Base-by-base conservation (phyloP, 371 early-diverging fungal genomes). In the Sporodiniella umbellata region DNA sequence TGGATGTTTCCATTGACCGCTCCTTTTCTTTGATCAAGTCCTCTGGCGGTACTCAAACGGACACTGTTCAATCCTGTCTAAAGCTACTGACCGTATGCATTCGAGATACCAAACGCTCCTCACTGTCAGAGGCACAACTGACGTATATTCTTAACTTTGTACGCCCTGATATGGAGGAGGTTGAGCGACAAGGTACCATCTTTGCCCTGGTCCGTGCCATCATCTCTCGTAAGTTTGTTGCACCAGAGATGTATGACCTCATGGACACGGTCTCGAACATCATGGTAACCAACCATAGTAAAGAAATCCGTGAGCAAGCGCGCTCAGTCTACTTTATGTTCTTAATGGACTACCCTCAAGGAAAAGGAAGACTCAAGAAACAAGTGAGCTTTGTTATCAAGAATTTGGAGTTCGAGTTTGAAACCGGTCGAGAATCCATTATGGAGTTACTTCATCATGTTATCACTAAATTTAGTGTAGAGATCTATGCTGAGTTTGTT, bases 321-420 rank as follows among this genome's bases (percentile, higher is more conserved):
- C 87, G 95, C 3, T 78, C 84, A 11, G 81, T 85, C 0, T 86
- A 83, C 60, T 80, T 95, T 44, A 87, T 87, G 62, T 99, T 97
- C 78, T 66, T 96, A 54, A 75, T 96, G 67, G 91, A 94, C 49
- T 98, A 95, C 66, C 99, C 97, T 23, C 91, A 92, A 60, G 94
- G 94, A 33, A 78, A 79, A 30, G 75, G 77, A 3, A 81, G 93
- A 42, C 70, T 97, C 30, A 70, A 80, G 56, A 87, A 81, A 50
- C 88, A 89, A 56, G 86, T 97, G 78, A 81, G 78, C 51, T 94
- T 92, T 59, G 65, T 96, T 43, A 73, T 92, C 56, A 85, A 90
- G 61, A 96, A 97, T 65, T 72, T 95, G 43, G 79, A 83, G 48
- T 98, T 94, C 62, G 87, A 81, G 25, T 86, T 84, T 68, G 97